phyloP scores from a whole-genome alignment of 345 rosid genomes.

The Salix exigua region DNA sequence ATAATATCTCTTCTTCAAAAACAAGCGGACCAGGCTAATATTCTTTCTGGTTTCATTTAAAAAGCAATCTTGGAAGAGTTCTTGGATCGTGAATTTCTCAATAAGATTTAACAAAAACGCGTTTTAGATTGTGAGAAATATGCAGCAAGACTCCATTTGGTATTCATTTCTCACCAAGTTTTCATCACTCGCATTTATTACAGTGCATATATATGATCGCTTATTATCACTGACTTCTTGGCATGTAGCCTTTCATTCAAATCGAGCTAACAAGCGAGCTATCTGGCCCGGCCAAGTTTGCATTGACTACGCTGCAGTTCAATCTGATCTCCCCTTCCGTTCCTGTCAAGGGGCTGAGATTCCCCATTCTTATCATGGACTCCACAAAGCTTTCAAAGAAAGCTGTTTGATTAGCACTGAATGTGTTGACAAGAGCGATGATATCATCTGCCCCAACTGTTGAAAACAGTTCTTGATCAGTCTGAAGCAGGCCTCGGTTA shows the following conservation, averaged over 20 bases:
- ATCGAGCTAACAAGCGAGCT: constrained; percentile 9
- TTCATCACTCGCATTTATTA: too few species aligned
- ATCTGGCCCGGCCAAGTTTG: not conserved
- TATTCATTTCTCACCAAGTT: too few species aligned
- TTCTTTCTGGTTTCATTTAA: too few species aligned
- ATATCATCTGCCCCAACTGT: constrained; percentile 45
- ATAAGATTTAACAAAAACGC: too few species aligned
- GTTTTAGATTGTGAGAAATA: too few species aligned
- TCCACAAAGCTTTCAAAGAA: constrained; percentile 51
- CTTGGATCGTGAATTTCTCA: too few species aligned
- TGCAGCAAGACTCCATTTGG: too few species aligned
- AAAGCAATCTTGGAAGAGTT: too few species aligned
- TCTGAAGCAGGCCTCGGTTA: constrained; percentile 48
- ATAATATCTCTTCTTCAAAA: too few species aligned
- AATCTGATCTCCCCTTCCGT: constrained; percentile 51
- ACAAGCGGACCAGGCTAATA: too few species aligned
- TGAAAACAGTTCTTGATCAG: constrained; percentile 57
- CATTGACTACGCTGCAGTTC: constrained; percentile 49
- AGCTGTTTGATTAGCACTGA: constrained; percentile 35
- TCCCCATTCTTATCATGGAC: constrained; percentile 70
- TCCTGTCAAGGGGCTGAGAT: constrained; percentile 25
- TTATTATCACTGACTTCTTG: not conserved
- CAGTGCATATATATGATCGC: not conserved
- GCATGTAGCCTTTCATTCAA: not conserved
- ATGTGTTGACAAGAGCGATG: constrained; percentile 36